phyloP scores from a whole-genome alignment of 2,329 filamentous ascomycete species.

The Colletotrichum neosansevieriae region DNA sequence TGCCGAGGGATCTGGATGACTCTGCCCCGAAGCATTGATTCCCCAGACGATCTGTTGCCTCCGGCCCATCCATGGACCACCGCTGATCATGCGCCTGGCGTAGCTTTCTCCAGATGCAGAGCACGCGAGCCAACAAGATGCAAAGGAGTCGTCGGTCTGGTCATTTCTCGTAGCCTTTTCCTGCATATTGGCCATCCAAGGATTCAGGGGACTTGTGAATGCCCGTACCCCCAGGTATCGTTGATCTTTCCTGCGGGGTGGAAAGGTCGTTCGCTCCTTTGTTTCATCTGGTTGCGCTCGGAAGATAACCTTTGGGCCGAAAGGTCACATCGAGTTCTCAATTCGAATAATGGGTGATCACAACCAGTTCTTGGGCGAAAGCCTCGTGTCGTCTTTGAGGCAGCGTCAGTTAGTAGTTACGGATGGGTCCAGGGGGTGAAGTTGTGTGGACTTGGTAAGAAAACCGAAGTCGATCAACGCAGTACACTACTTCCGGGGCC shows the following conservation, averaged over 20 bases:
- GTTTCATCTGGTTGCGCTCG: constrained; percentile 20
- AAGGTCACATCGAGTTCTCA: constrained; percentile 14
- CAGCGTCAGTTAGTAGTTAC: background rate
- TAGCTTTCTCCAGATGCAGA: constrained; percentile 9
- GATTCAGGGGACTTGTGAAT: background rate
- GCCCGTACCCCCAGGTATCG: background rate
- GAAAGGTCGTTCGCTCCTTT: background rate
- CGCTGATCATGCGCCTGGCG: constrained; percentile 34
- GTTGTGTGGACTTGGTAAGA: constrained; percentile 1
- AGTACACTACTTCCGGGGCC: constrained; percentile 1
- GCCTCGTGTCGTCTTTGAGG: background rate
- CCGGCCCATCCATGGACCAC: constrained; percentile 19
- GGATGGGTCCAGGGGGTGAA: constrained; percentile 5
- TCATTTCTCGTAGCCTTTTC: background rate
- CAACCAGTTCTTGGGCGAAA: background rate
- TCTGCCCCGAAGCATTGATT: background rate
- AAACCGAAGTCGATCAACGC: background rate
- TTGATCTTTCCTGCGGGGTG: background rate
- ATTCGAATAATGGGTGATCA: background rate
- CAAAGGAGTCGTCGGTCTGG: background rate
- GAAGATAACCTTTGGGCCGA: constrained; percentile 11
- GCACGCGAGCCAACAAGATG: constrained; percentile 4
- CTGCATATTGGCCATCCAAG: background rate
- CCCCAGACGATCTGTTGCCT: constrained; percentile 8
- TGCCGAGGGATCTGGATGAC: constrained; percentile 4